Base-by-base conservation (phyloP, 1,284 basidiomycete genomes). In the Phylloboletellus chloephorus region DNA sequence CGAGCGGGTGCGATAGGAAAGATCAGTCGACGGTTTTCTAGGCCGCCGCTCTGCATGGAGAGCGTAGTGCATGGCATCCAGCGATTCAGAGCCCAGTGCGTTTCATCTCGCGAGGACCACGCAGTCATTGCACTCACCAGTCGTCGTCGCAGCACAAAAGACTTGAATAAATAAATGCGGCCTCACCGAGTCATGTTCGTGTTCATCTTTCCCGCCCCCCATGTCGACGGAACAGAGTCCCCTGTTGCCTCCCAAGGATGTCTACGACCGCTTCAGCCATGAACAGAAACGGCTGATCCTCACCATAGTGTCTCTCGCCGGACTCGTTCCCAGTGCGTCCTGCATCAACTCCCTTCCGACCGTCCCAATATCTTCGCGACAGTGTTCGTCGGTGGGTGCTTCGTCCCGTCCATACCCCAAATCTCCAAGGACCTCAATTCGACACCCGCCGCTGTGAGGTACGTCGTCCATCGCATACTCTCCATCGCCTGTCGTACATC, bases 21-120 rank as follows among this genome's bases (percentile, higher is more conserved):
- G 44, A 58, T 88, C 85, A 86, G 85, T 80, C 67, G 79, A 87
- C 85, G 84, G 84, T 73, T 87, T 88, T 88, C 83, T 86, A 88
- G 71, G 83, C 84, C 83, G 85, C 83, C 80, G 72, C 78, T 73
- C 72, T 53, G 50, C 11, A 15, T 56, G 4, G 44, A 50, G 72
- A 80, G 76, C 74, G 79, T 86, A 80, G 67, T 84, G 85, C 85
- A 67, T 81, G 53, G 67, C 86, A 79, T 79, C 83, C 70, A 58
- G 40, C 30, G 46, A 43, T 39, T 88, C 86, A 84, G 84, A 88
- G 85, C 85, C 86, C 85, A 88, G 85, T 88, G 86, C 86, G 67
- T 75, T 86, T 88, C 86, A 79, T 88, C 85, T 41, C 45, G 32
- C 11, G 17, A 39, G 20, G 23, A 25, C 22, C 12, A 19, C 11